phyloP scores from a whole-genome alignment of 1,284 basidiomycete genomes.

The Somion occarium region DNA sequence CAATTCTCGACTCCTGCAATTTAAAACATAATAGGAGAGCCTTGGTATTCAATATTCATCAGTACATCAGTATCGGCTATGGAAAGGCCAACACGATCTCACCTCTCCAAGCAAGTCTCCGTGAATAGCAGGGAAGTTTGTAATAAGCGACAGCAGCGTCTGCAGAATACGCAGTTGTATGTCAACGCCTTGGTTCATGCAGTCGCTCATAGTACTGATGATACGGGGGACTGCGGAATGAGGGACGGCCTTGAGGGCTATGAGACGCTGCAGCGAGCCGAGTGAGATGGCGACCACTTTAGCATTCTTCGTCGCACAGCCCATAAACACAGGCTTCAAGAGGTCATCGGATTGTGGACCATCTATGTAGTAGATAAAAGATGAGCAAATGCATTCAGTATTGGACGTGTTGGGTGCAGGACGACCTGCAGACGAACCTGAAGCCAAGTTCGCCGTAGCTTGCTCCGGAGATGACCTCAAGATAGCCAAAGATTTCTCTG shows the following conservation, averaged over 20 bases:
- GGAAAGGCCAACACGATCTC: conserved; percentile 24
- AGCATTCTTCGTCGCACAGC: conserved; percentile 88
- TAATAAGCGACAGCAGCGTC: conserved; percentile 84
- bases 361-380: conserved; percentile 40
- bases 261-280: conserved; percentile 87
- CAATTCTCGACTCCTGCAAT: conserved; percentile 91
- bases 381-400: neutral
- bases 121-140: conserved; percentile 80
- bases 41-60: conserved; percentile 32
- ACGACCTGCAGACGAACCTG: conserved; percentile 41
- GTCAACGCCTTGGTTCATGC: conserved; percentile 91
- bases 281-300: conserved; percentile 94
- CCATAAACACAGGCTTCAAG: conserved; percentile 88
- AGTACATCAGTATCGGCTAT: conserved; percentile 1
- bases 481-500: conserved; percentile 80
- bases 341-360: conserved; percentile 77
- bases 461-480: conserved; percentile 72
- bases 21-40: conserved; percentile 91
- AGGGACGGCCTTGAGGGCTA: conserved; percentile 83
- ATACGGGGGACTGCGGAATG: conserved; percentile 75
- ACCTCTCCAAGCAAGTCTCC: conserved; percentile 78
- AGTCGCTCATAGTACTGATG: conserved; percentile 77
- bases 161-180: conserved; percentile 92
- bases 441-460: conserved; percentile 55
- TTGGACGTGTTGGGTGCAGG: neutral